A percentile compares a stretch with the other conserved stretches of the same genome.
phyloP scores from a whole-genome alignment of 257 asterid genomes.

The Thymus mandschuricus region DNA sequence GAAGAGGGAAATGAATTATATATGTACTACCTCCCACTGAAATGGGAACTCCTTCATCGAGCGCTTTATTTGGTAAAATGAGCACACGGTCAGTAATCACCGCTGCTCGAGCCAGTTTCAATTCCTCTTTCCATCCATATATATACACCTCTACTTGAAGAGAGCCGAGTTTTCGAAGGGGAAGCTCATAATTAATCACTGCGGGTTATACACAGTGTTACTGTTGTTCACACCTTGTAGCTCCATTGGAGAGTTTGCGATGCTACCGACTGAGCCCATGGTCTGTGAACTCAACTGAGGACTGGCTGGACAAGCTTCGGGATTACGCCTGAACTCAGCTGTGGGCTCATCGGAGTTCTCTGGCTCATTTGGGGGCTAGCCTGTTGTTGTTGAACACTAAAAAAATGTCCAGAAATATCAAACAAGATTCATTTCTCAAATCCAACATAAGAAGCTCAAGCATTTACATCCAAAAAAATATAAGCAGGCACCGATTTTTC shows the following conservation, averaged over 20 bases:
- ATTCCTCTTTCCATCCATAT: slow-evolving; percentile 14
- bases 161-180: slow-evolving; percentile 5
- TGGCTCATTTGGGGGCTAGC: slow-evolving; percentile 91
- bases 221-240: slow-evolving; percentile 84
- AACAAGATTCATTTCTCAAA: too few relatives aligned
- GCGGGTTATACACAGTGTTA: slow-evolving; percentile 57
- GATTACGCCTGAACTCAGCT: slow-evolving; percentile 87
- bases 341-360: slow-evolving; percentile 96
- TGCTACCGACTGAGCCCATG: slow-evolving; percentile 83
- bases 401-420: too few relatives aligned
- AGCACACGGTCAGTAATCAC: slow-evolving; percentile 9
- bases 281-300: slow-evolving; percentile 98
- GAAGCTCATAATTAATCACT: slow-evolving; percentile 17
- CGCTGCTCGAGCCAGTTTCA: not conserved
- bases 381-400: slow-evolving; percentile 31
- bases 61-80: slow-evolving; percentile 14
- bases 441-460: too few relatives aligned
- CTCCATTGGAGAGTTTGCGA: slow-evolving; percentile 86
- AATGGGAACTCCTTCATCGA: slow-evolving; percentile 1
- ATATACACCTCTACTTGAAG: slow-evolving; percentile 8
- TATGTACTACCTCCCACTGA: slow-evolving; percentile 12
- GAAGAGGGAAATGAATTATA: slow-evolving; percentile 9
- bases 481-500: too few relatives aligned
- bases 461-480: too few relatives aligned
- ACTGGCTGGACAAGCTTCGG: slow-evolving; percentile 91